These are phyloP conservation scores for Leccinum subrobustum DNA, from an alignment of 1,284 basidiomycete species.

Conservation along the genomic window DNA sequence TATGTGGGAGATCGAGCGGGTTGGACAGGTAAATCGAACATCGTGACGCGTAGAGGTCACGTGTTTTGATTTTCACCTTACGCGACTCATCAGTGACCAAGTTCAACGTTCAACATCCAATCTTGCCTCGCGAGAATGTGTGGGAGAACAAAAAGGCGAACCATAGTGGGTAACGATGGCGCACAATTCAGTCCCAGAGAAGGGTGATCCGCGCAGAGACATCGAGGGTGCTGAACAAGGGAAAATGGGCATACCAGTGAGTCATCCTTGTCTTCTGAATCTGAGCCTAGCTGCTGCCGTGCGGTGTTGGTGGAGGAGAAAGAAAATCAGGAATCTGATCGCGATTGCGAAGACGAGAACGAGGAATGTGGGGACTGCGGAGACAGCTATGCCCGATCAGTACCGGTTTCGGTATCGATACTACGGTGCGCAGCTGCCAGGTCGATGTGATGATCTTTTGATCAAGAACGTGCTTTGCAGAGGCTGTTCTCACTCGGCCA, in stretches of 20 bases:
- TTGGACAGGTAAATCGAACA: background rate
- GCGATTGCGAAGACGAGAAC: background rate
- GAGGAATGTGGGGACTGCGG: background rate
- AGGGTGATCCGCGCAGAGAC: background rate
- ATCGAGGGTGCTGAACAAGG: background rate
- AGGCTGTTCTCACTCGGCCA: background rate
- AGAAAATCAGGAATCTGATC: background rate
- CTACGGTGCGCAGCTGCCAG: background rate
- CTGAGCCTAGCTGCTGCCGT: background rate
- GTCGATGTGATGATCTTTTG: background rate
- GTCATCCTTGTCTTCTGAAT: background rate
- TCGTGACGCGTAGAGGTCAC: conserved; percentile 10
- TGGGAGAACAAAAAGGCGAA: background rate
- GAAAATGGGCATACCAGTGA: background rate
- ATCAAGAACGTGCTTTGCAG: background rate
- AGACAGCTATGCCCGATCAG: background rate
- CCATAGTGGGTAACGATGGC: background rate
- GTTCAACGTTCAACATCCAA: background rate
- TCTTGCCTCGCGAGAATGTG: background rate
- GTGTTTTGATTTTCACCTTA: conserved; percentile 43
- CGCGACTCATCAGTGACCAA: no score
- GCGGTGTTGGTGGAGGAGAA: background rate
- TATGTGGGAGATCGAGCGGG: background rate
- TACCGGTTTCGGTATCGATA: background rate
- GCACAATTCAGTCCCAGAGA: background rate